Percentiles rank a stretch among this genome's conserved stretches.
Conservation (phyloP, 345 rosid genomes). For the Raphanus raphanistrum region DNA sequence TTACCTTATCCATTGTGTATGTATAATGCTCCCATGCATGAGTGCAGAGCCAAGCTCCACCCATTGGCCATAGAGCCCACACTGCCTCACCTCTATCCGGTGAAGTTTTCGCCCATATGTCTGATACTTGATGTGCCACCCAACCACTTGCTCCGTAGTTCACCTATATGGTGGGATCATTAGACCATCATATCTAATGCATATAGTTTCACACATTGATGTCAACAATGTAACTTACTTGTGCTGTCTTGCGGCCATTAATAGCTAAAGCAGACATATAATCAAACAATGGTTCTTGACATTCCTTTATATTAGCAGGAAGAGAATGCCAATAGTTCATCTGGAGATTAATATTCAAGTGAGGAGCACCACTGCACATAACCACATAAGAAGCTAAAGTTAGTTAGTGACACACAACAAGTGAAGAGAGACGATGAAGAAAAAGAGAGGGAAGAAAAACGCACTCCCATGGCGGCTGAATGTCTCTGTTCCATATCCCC, state of each 20-base stretch:
- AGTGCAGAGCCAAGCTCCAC: conserved; percentile 97
- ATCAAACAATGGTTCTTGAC: conserved; percentile 88
- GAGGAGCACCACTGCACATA: conserved; percentile 78
- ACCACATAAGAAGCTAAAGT: not conserved
- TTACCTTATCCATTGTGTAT: conserved; percentile 78
- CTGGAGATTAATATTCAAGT: conserved; percentile 89
- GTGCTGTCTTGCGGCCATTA: conserved; percentile 84
- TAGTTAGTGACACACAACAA: not conserved
- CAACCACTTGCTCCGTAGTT: conserved; percentile 86
- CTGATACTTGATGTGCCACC: conserved; percentile 87
- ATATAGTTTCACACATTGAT: not conserved
- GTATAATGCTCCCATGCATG: conserved; percentile 94
- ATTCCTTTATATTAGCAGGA: conserved; percentile 80
- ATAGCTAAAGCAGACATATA: conserved; percentile 63
- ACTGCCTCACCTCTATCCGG: conserved; percentile 66
- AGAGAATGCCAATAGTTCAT: conserved; percentile 98
- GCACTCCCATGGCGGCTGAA: conserved; percentile 88
- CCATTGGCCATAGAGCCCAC: conserved; percentile 98
- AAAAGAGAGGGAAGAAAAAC: conserved; percentile 27
- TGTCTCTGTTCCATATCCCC: conserved; percentile 90
- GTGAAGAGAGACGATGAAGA: not conserved
- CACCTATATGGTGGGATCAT: conserved; percentile 52
- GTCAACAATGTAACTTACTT: conserved; percentile 46
- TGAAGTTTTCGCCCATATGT: conserved; percentile 94
- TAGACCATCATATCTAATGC: conserved; percentile 6